Base-by-base conservation (phyloP, 495 filamentous ascomycete genomes). In the Xylaria grammica region DNA sequence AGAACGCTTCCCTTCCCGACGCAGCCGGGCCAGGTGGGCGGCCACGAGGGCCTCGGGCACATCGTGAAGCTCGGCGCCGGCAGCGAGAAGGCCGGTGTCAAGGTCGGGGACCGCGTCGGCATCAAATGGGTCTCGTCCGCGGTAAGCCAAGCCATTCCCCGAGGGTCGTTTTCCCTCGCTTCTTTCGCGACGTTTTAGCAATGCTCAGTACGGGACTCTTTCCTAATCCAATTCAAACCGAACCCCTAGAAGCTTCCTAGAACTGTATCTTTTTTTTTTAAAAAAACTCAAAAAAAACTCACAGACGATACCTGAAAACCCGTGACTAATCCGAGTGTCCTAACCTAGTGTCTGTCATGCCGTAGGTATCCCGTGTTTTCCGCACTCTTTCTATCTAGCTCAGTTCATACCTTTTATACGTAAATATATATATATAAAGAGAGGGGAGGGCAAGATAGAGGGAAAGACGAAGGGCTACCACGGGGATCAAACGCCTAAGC, bases 31-130 rank as follows among this genome's bases (percentile, higher is more conserved):
- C 90, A 91, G 70, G 81, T 91, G 22, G 89, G 88, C 42, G 86
- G 86, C 20, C 86, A 89, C 60, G 87, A 90, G 69, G 82, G 85
- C 7, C 82, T 89, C 9, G 87, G 87, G 17, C 79, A 78, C 51
- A 75, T 90, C 49, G 85, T 86, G 54, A 87, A 88, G 67, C 77
- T 91, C 51, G 89, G 81, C 66, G 79, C 81, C 0, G 81, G 81
- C 5, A 75, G 76, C n/a, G 85, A 88, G 62, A 69, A 69, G 22
- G 73, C 81, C 3, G 77, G 74, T 20, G 76, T 90, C 48, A 90
- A 90, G 68, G 69, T 90, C 7, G 89, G 89, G 36, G 86, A 90
- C 66, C 78, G 86, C 13, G 86, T 88, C n/a, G 86, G 86, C 20
- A 80, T 89, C 69, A 90, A 83, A 69, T 85, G 81, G 83, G 71